phyloP scores from a whole-genome alignment of 1,284 basidiomycete species.

The Cryptococcus deneoformans region DNA sequence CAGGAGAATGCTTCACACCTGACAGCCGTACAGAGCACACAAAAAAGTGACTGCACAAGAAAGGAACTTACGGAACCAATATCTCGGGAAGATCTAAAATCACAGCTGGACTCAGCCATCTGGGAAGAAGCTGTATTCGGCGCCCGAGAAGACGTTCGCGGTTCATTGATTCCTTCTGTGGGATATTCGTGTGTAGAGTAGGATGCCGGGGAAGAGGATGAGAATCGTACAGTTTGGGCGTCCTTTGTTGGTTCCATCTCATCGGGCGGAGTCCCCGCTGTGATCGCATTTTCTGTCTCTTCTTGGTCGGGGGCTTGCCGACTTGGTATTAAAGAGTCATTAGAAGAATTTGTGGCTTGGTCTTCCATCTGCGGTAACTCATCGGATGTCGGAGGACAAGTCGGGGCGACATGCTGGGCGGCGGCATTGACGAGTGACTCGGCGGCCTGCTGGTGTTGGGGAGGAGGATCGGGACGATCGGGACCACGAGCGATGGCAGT shows the following conservation, averaged over 20 bases:
- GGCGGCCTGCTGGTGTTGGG: slow-evolving; percentile 19
- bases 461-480: slow-evolving; percentile 2
- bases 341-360: slow-evolving; percentile 5
- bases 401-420: slow-evolving; percentile 28
- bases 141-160: too few relatives aligned
- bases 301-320: slow-evolving; percentile 1
- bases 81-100: slow-evolving; percentile 21
- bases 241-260: slow-evolving; percentile 12
- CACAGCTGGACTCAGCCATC: slow-evolving; percentile 9
- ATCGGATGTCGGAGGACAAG: slow-evolving; percentile 11
- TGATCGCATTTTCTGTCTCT: slow-evolving; percentile 9
- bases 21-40: background rate
- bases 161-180: too few relatives aligned
- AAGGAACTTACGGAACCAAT: slow-evolving; percentile 35
- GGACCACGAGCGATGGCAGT: slow-evolving; percentile 6
- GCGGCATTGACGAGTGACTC: slow-evolving; percentile 30
- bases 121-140: background rate
- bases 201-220: too few relatives aligned
- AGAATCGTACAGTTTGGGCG: too few relatives aligned
- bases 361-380: slow-evolving; percentile 1
- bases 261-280: slow-evolving; percentile 27
- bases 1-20: too few relatives aligned
- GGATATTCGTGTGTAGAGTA: too few relatives aligned
- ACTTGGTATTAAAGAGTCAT: background rate
- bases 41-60: background rate